Percentiles rank a stretch among this genome's conserved stretches.
Conservation (phyloP, 2,329 filamentous ascomycete genomes). For the Chaetomiaceae sp. region DNA sequence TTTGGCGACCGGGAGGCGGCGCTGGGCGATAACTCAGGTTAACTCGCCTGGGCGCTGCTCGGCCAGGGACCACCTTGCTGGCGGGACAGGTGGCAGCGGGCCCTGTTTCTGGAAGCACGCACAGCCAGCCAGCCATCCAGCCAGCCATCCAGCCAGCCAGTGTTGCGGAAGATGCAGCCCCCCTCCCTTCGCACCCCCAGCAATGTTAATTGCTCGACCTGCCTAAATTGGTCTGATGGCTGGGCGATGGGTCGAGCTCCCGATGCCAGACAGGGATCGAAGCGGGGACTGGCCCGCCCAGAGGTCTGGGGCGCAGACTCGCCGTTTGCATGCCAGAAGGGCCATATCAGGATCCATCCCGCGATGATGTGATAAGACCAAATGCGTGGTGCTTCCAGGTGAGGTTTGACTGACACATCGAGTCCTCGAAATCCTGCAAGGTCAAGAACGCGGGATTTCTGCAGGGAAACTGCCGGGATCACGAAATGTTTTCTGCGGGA, state of each 20-base stretch:
- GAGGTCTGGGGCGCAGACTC: slow-evolving; percentile 19
- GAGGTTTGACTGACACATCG: too few species aligned
- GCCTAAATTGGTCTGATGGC: slow-evolving; percentile 30
- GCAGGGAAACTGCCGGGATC: too few species aligned
- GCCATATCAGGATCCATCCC: slow-evolving; percentile 9
- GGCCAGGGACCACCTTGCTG: slow-evolving; percentile 7
- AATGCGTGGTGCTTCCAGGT: too few species aligned
- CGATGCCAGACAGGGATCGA: slow-evolving; percentile 22
- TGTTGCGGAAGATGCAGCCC: slow-evolving; percentile 26
- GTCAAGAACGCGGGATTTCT: too few species aligned
- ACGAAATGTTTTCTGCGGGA: too few species aligned
- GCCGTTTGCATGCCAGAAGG: slow-evolving; percentile 11
- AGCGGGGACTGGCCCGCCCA: slow-evolving; percentile 23
- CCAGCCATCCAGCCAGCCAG: slow-evolving; percentile 2
- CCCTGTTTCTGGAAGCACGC: slow-evolving; percentile 25
- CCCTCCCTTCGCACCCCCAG: slow-evolving; percentile 16
- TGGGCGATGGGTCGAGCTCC: slow-evolving; percentile 22
- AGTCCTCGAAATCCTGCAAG: too few species aligned
- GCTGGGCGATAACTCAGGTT: background rate
- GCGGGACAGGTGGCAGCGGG: slow-evolving; percentile 17
- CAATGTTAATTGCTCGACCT: slow-evolving; percentile 25
- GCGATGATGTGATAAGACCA: slow-evolving; percentile 17
- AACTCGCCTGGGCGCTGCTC: background rate
- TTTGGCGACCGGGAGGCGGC: slow-evolving; percentile 6
- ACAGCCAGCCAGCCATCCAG: slow-evolving; percentile 5